Conservation (phyloP, 805 yeast species). For the Wickerhamomyces sydowiorum region DNA sequence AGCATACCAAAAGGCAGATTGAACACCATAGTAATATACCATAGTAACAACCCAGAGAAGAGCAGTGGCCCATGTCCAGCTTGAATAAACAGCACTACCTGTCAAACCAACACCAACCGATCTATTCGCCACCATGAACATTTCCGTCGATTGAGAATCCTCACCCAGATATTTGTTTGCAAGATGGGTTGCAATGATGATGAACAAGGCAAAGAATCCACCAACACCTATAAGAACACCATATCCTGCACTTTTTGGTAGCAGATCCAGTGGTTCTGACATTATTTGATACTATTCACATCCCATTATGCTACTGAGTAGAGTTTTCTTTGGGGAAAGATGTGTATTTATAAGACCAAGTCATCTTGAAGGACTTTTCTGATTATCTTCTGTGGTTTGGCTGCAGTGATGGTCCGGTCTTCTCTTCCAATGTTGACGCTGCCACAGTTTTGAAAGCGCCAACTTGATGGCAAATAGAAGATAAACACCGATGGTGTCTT, state of each 20-base stretch:
- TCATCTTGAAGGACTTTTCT: no score
- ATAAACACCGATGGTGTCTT: no score
- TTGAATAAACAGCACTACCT: slow-evolving; percentile 34
- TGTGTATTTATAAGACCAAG: no score
- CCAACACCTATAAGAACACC: slow-evolving; percentile 36
- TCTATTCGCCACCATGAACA: slow-evolving; percentile 36
- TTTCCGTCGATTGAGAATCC: slow-evolving; percentile 33
- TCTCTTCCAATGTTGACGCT: no score
- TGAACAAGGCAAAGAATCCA: slow-evolving; percentile 35
- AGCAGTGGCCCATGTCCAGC: slow-evolving; percentile 43
- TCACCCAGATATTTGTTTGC: slow-evolving; percentile 30
- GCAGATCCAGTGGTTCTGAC: slow-evolving; percentile 22
- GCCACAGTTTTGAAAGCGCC: no score
- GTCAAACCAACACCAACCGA: slow-evolving; percentile 34
- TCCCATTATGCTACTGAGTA: no score
- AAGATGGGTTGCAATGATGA: slow-evolving; percentile 29
- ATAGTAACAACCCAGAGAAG: slow-evolving; percentile 28
- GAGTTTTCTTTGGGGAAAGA: no score
- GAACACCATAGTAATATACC: slow-evolving; percentile 35
- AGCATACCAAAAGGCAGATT: slow-evolving; percentile 28
- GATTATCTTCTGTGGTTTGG: no score
- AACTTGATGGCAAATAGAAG: no score
- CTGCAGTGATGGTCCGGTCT: no score
- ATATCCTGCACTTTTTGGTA: slow-evolving; percentile 25
- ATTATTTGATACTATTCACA: no score